A percentile compares a stretch with the other conserved stretches of the same genome.
These are phyloP conservation scores for Candida gorgasii DNA, from an alignment of 805 yeast genomes.

Conservation along the genomic window DNA sequence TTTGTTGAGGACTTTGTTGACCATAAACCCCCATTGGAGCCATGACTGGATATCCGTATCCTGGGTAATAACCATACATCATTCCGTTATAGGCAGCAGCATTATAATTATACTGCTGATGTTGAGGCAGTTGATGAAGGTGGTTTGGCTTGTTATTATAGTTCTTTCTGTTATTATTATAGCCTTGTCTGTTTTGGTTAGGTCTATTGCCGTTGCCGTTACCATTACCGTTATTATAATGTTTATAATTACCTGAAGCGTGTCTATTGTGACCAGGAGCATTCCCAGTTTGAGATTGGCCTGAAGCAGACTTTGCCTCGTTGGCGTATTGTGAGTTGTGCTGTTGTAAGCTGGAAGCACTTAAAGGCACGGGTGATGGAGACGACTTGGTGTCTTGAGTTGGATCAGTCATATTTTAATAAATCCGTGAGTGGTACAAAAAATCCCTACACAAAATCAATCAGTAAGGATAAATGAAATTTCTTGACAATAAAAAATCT, in stretches of 20 bases:
- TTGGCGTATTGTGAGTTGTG: slow-evolving; percentile 14
- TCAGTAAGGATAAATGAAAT: neutral
- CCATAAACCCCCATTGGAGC: slow-evolving; percentile 16
- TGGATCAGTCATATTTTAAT: slow-evolving; percentile 8
- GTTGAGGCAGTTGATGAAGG: slow-evolving; percentile 17
- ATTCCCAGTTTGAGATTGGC: slow-evolving; percentile 1
- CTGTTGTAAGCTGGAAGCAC: slow-evolving; percentile 16
- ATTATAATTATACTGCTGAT: slow-evolving; percentile 23
- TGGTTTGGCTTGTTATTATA: slow-evolving; percentile 20
- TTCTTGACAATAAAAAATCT: neutral
- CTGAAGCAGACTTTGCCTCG: slow-evolving; percentile 2
- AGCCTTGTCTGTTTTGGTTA: slow-evolving; percentile 9
- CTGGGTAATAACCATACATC: slow-evolving; percentile 23
- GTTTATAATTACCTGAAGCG: slow-evolving; percentile 1
- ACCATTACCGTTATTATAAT: slow-evolving; percentile 18
- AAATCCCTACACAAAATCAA: slow-evolving; percentile 4
- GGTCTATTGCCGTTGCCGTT: slow-evolving; percentile 9
- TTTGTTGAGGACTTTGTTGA: slow-evolving; percentile 10
- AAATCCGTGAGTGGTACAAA: neutral
- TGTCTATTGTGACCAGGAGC: slow-evolving; percentile 5
- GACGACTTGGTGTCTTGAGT: slow-evolving; percentile 4
- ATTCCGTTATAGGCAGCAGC: slow-evolving; percentile 19
- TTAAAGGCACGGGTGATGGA: slow-evolving; percentile 14
- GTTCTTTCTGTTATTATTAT: slow-evolving; percentile 16
- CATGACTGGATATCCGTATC: slow-evolving; percentile 24